A percentile compares a stretch with the other conserved stretches of the same genome.
Evolutionary conservation across 495 filamentous ascomycete species (phyloP).

Genomic region (Delitschia confertaspora): DNA sequence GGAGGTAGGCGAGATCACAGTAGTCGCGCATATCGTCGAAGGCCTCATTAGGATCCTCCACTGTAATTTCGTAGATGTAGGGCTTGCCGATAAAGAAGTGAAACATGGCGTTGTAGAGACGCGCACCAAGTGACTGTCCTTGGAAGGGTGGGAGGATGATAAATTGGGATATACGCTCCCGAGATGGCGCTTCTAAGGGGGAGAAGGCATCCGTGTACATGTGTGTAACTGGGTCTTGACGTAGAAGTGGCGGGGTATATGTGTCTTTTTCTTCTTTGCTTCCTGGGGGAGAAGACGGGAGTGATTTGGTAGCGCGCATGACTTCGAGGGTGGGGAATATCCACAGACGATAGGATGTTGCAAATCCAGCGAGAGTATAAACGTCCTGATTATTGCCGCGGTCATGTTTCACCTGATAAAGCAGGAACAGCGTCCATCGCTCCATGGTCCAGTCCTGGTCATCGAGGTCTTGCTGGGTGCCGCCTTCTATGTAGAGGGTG

Average conservation of each 20-base stretch:
- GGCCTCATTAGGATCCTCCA: constrained; percentile 91
- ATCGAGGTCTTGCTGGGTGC: constrained; percentile 58
- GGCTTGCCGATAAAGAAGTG: constrained; percentile 50
- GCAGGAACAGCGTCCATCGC: constrained; percentile 83
- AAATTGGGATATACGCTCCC: constrained; percentile 87
- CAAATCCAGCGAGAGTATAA: constrained; percentile 76
- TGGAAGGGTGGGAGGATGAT: constrained; percentile 86
- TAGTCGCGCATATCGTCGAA: constrained; percentile 87
- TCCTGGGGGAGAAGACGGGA: constrained; percentile 36
- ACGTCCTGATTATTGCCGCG: constrained; percentile 38
- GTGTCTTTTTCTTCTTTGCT: constrained; percentile 6
- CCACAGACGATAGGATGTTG: constrained; percentile 81
- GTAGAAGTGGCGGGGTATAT: constrained; percentile 1
- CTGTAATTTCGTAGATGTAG: constrained; percentile 70
- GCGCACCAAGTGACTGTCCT: constrained; percentile 62
- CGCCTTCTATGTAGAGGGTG: constrained; percentile 89
- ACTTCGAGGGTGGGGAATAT: constrained; percentile 39
- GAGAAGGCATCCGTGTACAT: constrained; percentile 8
- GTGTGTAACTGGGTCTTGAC: constrained; percentile 11
- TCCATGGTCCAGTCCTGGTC: constrained; percentile 60
- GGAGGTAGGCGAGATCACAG: constrained; percentile 65
- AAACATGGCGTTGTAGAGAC: constrained; percentile 74
- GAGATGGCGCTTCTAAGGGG: constrained; percentile 47
- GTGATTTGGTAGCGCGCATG: constrained; percentile 26
- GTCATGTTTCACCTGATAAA: constrained; percentile 32